Evolutionary conservation across 495 filamentous ascomycete species (phyloP), one percentile per base, ranked within the genome.

Genomic region (Podospora pseudoanserina): DNA sequence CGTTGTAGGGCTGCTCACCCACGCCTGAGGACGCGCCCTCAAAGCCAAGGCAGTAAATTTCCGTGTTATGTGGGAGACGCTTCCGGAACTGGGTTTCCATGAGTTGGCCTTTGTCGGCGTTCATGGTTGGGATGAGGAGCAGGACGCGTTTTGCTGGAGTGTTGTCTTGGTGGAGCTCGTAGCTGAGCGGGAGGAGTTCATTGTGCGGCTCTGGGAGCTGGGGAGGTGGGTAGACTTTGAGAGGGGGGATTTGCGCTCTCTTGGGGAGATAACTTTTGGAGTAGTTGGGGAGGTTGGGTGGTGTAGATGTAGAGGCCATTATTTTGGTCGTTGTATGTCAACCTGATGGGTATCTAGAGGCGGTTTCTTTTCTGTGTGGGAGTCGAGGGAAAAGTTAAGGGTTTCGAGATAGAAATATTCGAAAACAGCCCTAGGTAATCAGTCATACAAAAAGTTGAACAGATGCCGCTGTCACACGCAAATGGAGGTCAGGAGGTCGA

Each of bases 1-100:
- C 9, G 62, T 73, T 56, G 32, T 73, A 73, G 7, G 73, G 69
- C 57, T 75, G 73, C 63, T 75, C 71, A 61, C 73, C 73, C 49
- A 68, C 71, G 5, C 58, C 60, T 15, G 73, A 73, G 2, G 34
- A 11, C 20, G 63, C 73, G 39, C 54, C 54, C 18, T 19, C 3
- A n/a, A 32, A 20, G 18, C 13, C 18, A 9, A 19, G 30, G 61
- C 9, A 19, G n/a, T 11, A 13, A 0, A 26, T 19, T 2, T 5
- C 55, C 5, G n/a, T 19, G 55, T 58, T 58, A 11, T 19, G 0
- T 6, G 56, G 56, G 19, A 59, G 26, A 59, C 7, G 64, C 15
- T 26, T 15, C 0, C 32, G 28, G 32, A 73, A 60, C 44, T 34
- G 58, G 0, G 7, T 2, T 5, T 0, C 11, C 4, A 75, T 23